Conservation (phyloP, 2,329 filamentous ascomycete species). For the Septoria linicola region DNA sequence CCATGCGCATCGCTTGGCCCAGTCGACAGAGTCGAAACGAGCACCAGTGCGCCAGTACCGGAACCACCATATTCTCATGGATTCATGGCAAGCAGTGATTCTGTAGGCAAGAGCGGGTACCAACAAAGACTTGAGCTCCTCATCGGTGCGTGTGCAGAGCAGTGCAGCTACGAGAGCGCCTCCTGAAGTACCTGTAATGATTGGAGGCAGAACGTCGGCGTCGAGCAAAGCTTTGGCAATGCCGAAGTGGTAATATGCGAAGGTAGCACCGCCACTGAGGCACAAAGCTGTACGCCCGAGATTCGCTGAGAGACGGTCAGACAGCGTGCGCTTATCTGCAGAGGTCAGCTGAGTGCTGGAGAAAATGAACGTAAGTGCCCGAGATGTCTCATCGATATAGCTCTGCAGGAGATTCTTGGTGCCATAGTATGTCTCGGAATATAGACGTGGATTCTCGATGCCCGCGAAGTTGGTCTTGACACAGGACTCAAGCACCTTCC, state of each 20-base stretch:
- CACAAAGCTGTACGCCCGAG: slow-evolving; percentile 91
- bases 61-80: slow-evolving; percentile 69
- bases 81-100: slow-evolving; percentile 82
- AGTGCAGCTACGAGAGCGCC: slow-evolving; percentile 86
- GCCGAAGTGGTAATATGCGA: slow-evolving; percentile 96
- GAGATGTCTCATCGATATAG: slow-evolving; percentile 81
- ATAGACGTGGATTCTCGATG: slow-evolving; percentile 89
- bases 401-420: slow-evolving; percentile 93
- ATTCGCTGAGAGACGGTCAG: slow-evolving; percentile 86
- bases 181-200: slow-evolving; percentile 95
- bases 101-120: slow-evolving; percentile 81
- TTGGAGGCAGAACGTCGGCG: slow-evolving; percentile 78
- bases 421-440: slow-evolving; percentile 95
- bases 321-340: slow-evolving; percentile 75
- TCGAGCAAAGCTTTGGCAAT: slow-evolving; percentile 88
- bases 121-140: slow-evolving; percentile 80
- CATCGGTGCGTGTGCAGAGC: slow-evolving; percentile 84
- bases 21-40: slow-evolving; percentile 88
- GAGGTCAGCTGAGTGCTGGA: slow-evolving; percentile 64
- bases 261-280: slow-evolving; percentile 86
- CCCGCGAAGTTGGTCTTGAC: slow-evolving; percentile 98
- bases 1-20: slow-evolving; percentile 83
- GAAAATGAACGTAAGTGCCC: slow-evolving; percentile 65
- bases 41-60: slow-evolving; percentile 93
- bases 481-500: slow-evolving; percentile 77